Conservation (phyloP, 352 stramenopile species). For the Blastocystis sp. region DNA sequence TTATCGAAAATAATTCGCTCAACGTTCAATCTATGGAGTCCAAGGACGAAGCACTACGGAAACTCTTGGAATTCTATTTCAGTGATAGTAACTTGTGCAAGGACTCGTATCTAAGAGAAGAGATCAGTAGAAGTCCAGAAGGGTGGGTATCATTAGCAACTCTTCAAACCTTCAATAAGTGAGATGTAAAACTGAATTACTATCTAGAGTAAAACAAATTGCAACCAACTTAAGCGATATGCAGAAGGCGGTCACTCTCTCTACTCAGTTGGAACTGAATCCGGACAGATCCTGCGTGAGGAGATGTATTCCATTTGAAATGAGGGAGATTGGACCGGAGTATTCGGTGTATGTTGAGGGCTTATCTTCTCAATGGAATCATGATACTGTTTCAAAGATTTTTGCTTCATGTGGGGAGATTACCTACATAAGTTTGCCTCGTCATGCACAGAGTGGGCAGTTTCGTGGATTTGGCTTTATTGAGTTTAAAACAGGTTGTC, state of each 20-base stretch:
- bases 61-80: slow-evolving; percentile 37
- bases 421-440: slow-evolving; percentile 5
- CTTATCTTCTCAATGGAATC: background rate
- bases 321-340: background rate
- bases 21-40: too few relatives aligned
- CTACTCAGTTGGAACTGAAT: background rate
- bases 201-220: background rate
- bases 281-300: background rate
- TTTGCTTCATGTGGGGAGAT: background rate
- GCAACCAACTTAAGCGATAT: background rate
- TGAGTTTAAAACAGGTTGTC: background rate
- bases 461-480: slow-evolving; percentile 30
- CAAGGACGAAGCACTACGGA: too few relatives aligned
- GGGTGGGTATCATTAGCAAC: background rate
- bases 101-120: background rate
- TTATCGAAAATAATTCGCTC: too few relatives aligned
- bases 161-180: slow-evolving; percentile 20
- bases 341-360: background rate
- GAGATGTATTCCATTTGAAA: background rate
- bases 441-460: background rate
- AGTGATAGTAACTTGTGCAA: slow-evolving; percentile 25
- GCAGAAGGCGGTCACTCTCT: background rate
- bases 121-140: background rate
- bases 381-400: background rate
- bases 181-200: background rate